phyloP scores from a whole-genome alignment of 352 stramenopile genomes.

The Pythium rishiriense region DNA sequence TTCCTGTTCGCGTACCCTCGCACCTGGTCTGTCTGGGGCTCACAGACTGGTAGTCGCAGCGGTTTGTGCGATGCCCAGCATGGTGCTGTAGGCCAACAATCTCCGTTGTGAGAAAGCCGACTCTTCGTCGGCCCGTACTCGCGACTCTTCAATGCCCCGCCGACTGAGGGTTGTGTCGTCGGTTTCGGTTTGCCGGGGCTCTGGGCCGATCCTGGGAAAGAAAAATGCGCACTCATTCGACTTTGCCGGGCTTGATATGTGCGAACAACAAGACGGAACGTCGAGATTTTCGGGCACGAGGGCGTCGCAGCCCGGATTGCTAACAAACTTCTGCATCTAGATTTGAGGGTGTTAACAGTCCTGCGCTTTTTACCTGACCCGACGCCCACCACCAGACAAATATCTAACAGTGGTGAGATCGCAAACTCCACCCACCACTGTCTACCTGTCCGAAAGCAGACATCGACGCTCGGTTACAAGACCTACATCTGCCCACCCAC shows the following conservation, averaged over 20 bases:
- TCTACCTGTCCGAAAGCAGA: neutral
- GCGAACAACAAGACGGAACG: no score
- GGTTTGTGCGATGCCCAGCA: neutral
- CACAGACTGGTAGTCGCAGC: no score
- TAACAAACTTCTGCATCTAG: conserved; percentile 23
- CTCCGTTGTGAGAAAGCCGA: neutral
- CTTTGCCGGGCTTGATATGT: no score
- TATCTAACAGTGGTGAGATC: neutral
- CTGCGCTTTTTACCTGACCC: neutral
- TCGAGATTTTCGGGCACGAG: neutral
- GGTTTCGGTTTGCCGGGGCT: conserved; percentile 11
- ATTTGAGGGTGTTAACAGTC: conserved; percentile 12
- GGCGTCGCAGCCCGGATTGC: conserved; percentile 12
- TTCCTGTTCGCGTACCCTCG: neutral
- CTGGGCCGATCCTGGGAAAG: neutral
- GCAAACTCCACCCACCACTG: neutral
- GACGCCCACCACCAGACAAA: neutral
- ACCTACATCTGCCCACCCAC: conserved; percentile 26
- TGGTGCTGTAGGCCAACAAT: neutral
- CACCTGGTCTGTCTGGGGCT: no score
- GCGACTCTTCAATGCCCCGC: conserved; percentile 23
- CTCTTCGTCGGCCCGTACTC: neutral
- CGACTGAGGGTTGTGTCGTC: neutral
- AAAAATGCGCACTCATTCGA: neutral
- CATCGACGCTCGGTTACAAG: neutral